phyloP scores from a whole-genome alignment of 495 filamentous ascomycete genomes.

The Copromyces sp. region DNA sequence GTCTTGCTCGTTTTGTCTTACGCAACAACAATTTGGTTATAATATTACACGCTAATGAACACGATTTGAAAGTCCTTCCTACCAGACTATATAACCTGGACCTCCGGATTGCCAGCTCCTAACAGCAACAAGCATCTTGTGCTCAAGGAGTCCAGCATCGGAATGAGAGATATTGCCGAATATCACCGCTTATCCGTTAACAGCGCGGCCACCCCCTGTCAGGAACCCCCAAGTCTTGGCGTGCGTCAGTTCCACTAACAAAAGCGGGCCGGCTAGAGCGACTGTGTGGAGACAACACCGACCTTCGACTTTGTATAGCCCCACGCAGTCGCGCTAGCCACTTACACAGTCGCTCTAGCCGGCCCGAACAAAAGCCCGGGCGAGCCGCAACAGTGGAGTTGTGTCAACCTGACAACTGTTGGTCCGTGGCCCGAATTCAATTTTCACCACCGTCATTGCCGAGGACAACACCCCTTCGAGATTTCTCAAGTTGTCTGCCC shows the following conservation, averaged over 20 bases:
- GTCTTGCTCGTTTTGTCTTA: background rate
- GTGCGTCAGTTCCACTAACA: background rate
- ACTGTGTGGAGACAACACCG: no score
- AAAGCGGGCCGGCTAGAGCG: no score
- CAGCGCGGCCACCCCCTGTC: background rate
- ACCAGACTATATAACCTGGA: background rate
- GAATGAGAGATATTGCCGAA: background rate
- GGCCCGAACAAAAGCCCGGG: background rate
- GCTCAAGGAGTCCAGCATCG: background rate
- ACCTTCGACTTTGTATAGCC: no score
- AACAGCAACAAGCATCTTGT: background rate
- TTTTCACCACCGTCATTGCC: background rate
- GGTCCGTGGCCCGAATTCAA: background rate
- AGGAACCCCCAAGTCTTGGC: background rate
- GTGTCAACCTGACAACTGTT: background rate
- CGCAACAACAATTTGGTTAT: background rate
- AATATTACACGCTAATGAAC: background rate
- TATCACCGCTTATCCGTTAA: background rate
- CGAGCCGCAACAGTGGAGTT: background rate
- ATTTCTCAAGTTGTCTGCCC: background rate
- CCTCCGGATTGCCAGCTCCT: background rate
- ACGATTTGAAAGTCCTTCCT: background rate
- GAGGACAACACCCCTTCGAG: background rate
- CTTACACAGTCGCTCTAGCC: no score
- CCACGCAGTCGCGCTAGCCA: no score